Evolutionary conservation across 2,329 filamentous ascomycete species (phyloP).

Genomic region (Epichloe scottii): DNA sequence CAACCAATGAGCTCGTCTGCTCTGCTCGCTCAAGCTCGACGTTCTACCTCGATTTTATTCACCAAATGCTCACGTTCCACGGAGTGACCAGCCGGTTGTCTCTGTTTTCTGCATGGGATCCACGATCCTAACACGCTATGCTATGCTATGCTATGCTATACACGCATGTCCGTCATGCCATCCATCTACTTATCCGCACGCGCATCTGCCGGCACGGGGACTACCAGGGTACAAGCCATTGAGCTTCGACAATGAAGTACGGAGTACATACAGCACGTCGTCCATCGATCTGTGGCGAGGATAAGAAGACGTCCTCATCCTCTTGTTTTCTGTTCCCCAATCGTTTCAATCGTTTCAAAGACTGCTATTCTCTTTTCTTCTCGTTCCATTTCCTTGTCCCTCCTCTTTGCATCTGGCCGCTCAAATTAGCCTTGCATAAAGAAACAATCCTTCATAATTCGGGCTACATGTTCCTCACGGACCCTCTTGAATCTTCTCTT

Average conservation of each 20-base stretch:
- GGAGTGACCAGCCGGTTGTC: neutral
- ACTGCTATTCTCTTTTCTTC: constrained; percentile 3
- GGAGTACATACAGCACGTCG: no score
- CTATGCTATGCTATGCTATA: neutral
- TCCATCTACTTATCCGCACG: neutral
- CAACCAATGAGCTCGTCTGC: neutral
- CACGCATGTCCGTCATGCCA: neutral
- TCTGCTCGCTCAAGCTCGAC: neutral
- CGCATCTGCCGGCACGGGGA: neutral
- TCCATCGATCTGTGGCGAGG: constrained; percentile 5
- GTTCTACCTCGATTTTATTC: no score
- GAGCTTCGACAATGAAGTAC: no score
- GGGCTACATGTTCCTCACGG: neutral
- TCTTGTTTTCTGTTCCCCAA: constrained; percentile 14
- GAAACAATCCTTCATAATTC: neutral
- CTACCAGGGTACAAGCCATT: neutral
- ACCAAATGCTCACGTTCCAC: no score
- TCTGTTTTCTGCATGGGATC: neutral
- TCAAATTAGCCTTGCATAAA: neutral
- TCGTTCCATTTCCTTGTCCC: constrained; percentile 5
- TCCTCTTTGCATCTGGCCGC: constrained; percentile 5
- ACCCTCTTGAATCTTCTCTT: neutral
- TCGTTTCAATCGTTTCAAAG: constrained; percentile 11
- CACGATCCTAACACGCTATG: neutral
- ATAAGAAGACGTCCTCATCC: constrained; percentile 19